Percentiles rank a stretch among this genome's conserved stretches.
Conservation (phyloP, 2,329 filamentous ascomycete genomes). For the Clonostachys rhizophaga region DNA sequence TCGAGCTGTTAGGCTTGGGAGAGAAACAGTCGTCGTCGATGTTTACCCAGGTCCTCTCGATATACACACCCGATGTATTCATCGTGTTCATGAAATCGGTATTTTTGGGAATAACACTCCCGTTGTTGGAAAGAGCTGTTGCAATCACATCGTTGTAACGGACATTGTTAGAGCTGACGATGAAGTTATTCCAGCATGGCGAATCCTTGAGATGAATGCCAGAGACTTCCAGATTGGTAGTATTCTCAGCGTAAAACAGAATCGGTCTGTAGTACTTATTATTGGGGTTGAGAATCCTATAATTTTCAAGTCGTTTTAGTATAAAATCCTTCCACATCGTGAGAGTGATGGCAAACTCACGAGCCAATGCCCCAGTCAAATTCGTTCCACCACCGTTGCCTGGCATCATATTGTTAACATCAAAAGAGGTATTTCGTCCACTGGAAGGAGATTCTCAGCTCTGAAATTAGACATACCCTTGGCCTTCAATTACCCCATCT, state of each 20-base stretch:
- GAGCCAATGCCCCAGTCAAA: conserved; percentile 21
- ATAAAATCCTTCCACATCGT: neutral
- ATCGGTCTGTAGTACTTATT: conserved; percentile 56
- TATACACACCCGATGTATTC: conserved; percentile 47
- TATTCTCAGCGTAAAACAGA: conserved; percentile 57
- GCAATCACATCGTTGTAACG: conserved; percentile 48
- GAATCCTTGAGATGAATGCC: conserved; percentile 57
- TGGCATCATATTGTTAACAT: neutral
- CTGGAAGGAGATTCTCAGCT: too few species aligned
- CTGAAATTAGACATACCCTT: conserved; percentile 21
- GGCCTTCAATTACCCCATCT: conserved; percentile 49
- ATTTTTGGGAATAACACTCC: conserved; percentile 46
- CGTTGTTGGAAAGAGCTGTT: conserved; percentile 43
- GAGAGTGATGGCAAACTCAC: conserved; percentile 2
- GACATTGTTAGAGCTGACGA: conserved; percentile 51
- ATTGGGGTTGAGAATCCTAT: conserved; percentile 37
- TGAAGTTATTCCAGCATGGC: conserved; percentile 60
- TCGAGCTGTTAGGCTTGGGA: conserved; percentile 53
- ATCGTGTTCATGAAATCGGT: conserved; percentile 59
- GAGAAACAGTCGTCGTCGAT: conserved; percentile 59
- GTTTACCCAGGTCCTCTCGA: conserved; percentile 45
- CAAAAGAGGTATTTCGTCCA: too few species aligned
- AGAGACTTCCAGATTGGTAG: conserved; percentile 50
- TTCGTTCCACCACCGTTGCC: conserved; percentile 35
- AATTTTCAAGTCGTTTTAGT: neutral